phyloP scores from a whole-genome alignment of 495 filamentous ascomycete species.

The Talaromyces ruber region DNA sequence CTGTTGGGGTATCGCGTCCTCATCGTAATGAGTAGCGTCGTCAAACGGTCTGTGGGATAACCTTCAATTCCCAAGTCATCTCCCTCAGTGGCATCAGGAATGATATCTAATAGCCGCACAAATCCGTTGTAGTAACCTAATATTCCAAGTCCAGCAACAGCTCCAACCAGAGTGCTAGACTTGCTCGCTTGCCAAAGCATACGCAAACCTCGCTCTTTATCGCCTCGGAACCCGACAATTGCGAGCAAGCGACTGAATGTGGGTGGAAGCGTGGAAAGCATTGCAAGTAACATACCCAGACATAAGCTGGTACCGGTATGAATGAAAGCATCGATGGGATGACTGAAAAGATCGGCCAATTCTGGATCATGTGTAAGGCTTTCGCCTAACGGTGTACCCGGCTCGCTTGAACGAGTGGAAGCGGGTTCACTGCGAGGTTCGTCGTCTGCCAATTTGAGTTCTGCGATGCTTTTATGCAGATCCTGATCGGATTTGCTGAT shows the following conservation, averaged over 20 bases:
- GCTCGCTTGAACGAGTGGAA: constrained; percentile 9
- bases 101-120: constrained; percentile 78
- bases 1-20: constrained; percentile 70
- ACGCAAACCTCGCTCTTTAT: constrained; percentile 70
- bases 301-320: constrained; percentile 83
- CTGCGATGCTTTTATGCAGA: constrained; percentile 22
- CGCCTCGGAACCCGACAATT: constrained; percentile 87
- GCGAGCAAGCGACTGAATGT: constrained; percentile 75
- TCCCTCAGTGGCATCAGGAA: constrained; percentile 46
- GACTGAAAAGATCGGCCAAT: constrained; percentile 47
- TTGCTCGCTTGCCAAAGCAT: constrained; percentile 93
- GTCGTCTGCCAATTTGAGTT: constrained; percentile 16
- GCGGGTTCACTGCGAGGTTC: constrained; percentile 3
- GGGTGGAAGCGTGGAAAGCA: constrained; percentile 87
- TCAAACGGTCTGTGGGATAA: constrained; percentile 64
- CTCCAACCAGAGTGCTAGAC: constrained; percentile 83
- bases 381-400: constrained; percentile 16
- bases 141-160: constrained; percentile 72
- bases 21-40: constrained; percentile 64
- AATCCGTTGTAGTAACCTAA: constrained; percentile 84
- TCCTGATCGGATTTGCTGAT: constrained; percentile 9
- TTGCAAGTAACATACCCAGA: constrained; percentile 74
- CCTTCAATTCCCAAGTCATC: constrained; percentile 48
- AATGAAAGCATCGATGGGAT: constrained; percentile 75
- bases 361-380: constrained; percentile 39